Base-by-base conservation (phyloP, 345 rosid genomes). In the Arabis alpina region DNA sequence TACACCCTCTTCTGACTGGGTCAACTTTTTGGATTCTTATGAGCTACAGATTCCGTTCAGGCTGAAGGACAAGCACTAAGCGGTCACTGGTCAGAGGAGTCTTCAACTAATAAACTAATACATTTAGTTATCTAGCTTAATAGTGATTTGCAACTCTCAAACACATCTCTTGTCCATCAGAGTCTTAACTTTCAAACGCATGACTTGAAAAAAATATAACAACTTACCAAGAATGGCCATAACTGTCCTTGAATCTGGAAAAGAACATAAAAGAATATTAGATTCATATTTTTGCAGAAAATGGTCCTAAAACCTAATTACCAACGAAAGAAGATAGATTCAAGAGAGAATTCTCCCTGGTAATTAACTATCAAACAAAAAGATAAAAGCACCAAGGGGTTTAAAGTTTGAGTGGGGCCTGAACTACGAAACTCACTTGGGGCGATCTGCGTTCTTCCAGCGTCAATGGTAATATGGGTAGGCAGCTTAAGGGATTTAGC, bases 361-460 rank as follows among this genome's bases (percentile, higher is more conserved):
- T 14, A 49, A 32, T 43, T n/a, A 48, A 54, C 54, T 42, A 47
- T 36, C 45, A 54, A 51, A 27, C 45, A 47, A 30, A 61, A 62
- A 47, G 25, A 6, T 43, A 16, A 64, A 42, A 42, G 45, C 39
- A 50, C 41, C 52, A 58, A 14, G 50, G 27, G 19, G 19, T 13
- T 13, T 48, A 16, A 63, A 16, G 4, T 57, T 14, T 13, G 66
- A 8, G 61, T 32, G 14, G 30, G 43, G 53, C 30, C 9, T 60
- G 54, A 63, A 45, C 16, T 47, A 13, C 64, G 54, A 65, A 71
- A 91, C 99, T 87, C 73, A 94, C 98, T 92, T 70, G 99, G 99
- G 41, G 98, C 98, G 49, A 94, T 94, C 80, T 92, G 99, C 1
- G 98, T 94, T 76, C 96, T 89, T 77, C 99, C 99, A 6, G 99